Percentiles rank a stretch among this genome's conserved stretches.
Conservation (phyloP, 768 basidiomycete genomes). For the Mycena sanguinolenta region DNA sequence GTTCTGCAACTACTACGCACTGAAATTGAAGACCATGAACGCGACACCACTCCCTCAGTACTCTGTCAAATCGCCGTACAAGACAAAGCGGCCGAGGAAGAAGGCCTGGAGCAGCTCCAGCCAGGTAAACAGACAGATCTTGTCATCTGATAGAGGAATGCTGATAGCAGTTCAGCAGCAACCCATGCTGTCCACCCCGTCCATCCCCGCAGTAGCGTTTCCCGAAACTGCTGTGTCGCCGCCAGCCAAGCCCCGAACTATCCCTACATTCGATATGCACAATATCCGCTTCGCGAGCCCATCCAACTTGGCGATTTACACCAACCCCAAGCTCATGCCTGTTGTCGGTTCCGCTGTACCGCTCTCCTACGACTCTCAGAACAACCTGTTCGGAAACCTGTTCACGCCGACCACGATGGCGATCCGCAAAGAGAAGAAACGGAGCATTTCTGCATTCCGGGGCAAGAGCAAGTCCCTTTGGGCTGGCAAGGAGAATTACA, state of each 20-base stretch:
- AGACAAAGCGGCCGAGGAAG: conserved; percentile 19
- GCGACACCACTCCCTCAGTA: conserved; percentile 25
- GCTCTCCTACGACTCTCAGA: conserved; percentile 31
- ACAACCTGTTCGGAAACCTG: conserved; percentile 28
- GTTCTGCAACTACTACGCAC: conserved; percentile 24
- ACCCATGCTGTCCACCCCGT: conserved; percentile 17
- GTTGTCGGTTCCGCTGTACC: conserved; percentile 34
- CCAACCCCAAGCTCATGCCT: conserved; percentile 34
- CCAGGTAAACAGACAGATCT: neutral
- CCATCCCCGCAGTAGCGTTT: conserved; percentile 9
- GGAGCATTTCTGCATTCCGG: conserved; percentile 4
- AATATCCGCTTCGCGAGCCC: conserved; percentile 38
- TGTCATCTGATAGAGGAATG: neutral
- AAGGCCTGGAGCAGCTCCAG: conserved; percentile 27
- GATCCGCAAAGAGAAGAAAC: neutral
- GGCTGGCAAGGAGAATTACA: conserved; percentile 24
- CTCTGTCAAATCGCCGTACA: neutral
- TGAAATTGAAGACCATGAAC: conserved; percentile 11
- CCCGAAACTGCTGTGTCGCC: conserved; percentile 10
- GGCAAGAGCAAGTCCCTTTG: neutral
- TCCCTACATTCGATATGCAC: conserved; percentile 33
- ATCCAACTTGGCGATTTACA: conserved; percentile 32
- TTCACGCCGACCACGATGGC: conserved; percentile 24
- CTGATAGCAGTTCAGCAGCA: conserved; percentile 1
- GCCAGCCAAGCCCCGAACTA: neutral